These are phyloP conservation scores for Aspergillus puulaauensis DNA, from an alignment of 2,329 filamentous ascomycete species.

Conservation along the genomic window DNA sequence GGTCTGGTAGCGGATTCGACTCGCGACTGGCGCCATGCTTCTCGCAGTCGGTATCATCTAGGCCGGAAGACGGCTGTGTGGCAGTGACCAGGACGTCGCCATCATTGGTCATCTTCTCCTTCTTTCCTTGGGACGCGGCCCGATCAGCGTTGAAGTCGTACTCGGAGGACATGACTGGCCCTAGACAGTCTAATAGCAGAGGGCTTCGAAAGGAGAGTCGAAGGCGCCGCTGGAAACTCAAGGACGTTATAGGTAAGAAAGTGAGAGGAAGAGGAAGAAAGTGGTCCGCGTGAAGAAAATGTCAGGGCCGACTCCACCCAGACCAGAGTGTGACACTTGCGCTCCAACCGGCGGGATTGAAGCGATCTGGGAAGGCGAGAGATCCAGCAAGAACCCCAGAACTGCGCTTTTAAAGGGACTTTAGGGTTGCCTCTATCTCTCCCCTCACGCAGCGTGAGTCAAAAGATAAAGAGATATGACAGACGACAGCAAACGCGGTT, in stretches of 20 bases:
- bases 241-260: background rate
- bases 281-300: conserved; percentile 5
- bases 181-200: conserved; percentile 7
- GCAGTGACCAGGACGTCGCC: conserved; percentile 24
- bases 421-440: background rate
- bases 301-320: conserved; percentile 15
- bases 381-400: background rate
- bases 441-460: conserved; percentile 5
- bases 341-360: background rate
- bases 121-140: conserved; percentile 21
- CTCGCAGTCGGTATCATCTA: conserved; percentile 36
- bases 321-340: conserved; percentile 4
- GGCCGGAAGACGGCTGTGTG: conserved; percentile 9
- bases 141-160: conserved; percentile 16
- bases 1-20: conserved; percentile 61
- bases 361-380: background rate
- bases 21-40: conserved; percentile 39
- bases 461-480: conserved; percentile 12
- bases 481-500: conserved; percentile 11
- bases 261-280: conserved; percentile 5
- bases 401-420: background rate
- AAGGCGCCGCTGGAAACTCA: background rate
- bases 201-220: background rate
- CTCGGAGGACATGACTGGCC: conserved; percentile 26
- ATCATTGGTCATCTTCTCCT: conserved; percentile 26